Percentiles rank a stretch among this genome's conserved stretches.
Evolutionary conservation across 129 eudicot species (phyloP).

Genomic region (Glebionis coronaria): DNA sequence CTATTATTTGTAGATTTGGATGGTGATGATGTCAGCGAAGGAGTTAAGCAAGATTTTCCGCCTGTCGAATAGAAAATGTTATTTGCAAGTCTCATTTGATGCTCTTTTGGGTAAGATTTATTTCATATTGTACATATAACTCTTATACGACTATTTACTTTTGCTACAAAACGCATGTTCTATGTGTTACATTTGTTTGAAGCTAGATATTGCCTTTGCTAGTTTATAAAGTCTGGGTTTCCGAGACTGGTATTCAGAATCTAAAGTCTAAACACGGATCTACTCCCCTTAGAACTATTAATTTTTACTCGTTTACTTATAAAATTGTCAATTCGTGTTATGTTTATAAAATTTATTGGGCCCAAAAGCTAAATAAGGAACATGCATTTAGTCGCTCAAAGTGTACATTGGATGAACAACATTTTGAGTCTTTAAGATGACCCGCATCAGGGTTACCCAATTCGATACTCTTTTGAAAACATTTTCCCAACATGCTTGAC

Average conservation of each 20-base stretch:
- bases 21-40: constrained; percentile 22
- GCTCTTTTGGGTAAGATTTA: constrained; percentile 2
- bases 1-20: constrained; percentile 47
- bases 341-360: no score
- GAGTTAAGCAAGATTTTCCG: constrained; percentile 16
- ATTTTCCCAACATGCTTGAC: no score
- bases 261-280: no score
- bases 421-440: no score
- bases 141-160: constrained; percentile 2
- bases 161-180: constrained; percentile 2
- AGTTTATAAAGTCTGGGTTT: background rate
- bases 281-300: no score
- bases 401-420: no score
- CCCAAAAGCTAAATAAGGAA: no score
- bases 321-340: background rate
- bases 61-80: constrained; percentile 24
- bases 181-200: background rate
- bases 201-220: constrained; percentile 7
- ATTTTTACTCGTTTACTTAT: background rate
- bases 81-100: constrained; percentile 49
- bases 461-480: no score
- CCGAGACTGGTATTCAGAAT: background rate
- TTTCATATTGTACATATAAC: constrained; percentile 21
- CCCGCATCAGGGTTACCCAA: no score
- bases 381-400: no score